phyloP scores from a whole-genome alignment of 2,329 filamentous ascomycete genomes.

The Dactylellina leptospora region DNA sequence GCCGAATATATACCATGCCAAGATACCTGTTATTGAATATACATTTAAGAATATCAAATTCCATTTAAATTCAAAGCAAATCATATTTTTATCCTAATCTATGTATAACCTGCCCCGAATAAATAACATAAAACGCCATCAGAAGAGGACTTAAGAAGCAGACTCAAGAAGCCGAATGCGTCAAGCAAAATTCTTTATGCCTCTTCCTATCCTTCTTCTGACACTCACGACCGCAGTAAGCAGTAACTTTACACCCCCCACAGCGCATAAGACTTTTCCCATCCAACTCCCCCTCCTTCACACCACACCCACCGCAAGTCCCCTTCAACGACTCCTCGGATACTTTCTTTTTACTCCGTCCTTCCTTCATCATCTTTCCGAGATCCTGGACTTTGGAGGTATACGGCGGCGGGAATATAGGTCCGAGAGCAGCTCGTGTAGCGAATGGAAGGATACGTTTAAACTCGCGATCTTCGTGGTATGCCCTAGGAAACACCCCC shows the following conservation, averaged over 20 bases:
- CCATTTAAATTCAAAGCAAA: too few relatives aligned
- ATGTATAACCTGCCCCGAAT: too few relatives aligned
- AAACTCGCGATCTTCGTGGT: conserved; percentile 1
- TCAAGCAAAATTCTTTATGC: conserved; percentile 12
- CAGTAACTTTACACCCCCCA: not conserved
- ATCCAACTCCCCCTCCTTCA: not conserved
- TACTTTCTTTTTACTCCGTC: too few relatives aligned
- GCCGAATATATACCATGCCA: too few relatives aligned
- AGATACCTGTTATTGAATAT: too few relatives aligned
- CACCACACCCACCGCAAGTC: conserved; percentile 1
- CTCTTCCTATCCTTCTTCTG: conserved; percentile 28
- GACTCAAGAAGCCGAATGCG: too few relatives aligned
- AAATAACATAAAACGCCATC: too few relatives aligned
- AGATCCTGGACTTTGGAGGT: not conserved
- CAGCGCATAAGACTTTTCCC: conserved; percentile 1
- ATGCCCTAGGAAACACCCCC: conserved; percentile 21
- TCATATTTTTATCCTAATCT: too few relatives aligned
- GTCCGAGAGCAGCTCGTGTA: conserved; percentile 13
- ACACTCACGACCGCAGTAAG: conserved; percentile 29
- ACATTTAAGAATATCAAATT: too few relatives aligned
- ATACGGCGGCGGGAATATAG: conserved; percentile 10
- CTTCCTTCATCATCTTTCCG: not conserved
- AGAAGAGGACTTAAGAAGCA: too few relatives aligned
- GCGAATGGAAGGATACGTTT: conserved; percentile 2
- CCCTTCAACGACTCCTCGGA: not conserved